phyloP scores from a whole-genome alignment of 1,284 basidiomycete species.

The Jaminaea rosea region DNA sequence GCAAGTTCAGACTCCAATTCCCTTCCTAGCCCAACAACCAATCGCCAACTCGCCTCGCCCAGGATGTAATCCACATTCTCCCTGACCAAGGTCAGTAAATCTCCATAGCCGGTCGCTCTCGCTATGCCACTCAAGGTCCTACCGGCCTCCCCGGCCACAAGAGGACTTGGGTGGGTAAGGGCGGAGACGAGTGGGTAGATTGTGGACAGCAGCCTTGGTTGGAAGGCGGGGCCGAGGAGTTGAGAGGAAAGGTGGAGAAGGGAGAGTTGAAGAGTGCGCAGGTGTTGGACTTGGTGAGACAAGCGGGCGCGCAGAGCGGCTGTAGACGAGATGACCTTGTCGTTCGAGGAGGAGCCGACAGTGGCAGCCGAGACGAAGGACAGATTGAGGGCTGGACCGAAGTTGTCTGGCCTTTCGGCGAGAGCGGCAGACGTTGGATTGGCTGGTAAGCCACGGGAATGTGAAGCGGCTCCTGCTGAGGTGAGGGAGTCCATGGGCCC shows the following conservation, averaged over 20 bases:
- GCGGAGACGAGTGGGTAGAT: conserved; percentile 36
- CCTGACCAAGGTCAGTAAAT: conserved; percentile 23
- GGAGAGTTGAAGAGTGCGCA: conserved; percentile 12
- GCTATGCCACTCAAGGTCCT: conserved; percentile 21
- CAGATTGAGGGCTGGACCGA: conserved; percentile 24
- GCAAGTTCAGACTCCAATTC: conserved; percentile 7
- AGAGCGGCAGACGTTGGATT: background rate
- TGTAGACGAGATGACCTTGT: background rate
- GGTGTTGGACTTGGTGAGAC: background rate
- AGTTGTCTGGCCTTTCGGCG: background rate
- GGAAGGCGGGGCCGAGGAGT: conserved; percentile 32
- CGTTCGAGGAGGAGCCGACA: background rate
- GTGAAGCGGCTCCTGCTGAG: conserved; percentile 2
- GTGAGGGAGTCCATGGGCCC: too few species aligned
- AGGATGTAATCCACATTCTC: conserved; percentile 43
- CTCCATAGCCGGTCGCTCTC: conserved; percentile 29
- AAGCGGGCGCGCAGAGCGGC: background rate
- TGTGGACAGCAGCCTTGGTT: conserved; percentile 18
- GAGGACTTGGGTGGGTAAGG: conserved; percentile 12
- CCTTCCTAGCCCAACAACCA: conserved; percentile 9
- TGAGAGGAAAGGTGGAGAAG: conserved; percentile 18
- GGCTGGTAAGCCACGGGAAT: background rate
- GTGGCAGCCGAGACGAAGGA: conserved; percentile 18
- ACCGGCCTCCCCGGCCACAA: conserved; percentile 11
- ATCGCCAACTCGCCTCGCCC: conserved; percentile 32